Base-by-base conservation (phyloP, 2,329 filamentous ascomycete genomes). In the Diaporthe humulicola region DNA sequence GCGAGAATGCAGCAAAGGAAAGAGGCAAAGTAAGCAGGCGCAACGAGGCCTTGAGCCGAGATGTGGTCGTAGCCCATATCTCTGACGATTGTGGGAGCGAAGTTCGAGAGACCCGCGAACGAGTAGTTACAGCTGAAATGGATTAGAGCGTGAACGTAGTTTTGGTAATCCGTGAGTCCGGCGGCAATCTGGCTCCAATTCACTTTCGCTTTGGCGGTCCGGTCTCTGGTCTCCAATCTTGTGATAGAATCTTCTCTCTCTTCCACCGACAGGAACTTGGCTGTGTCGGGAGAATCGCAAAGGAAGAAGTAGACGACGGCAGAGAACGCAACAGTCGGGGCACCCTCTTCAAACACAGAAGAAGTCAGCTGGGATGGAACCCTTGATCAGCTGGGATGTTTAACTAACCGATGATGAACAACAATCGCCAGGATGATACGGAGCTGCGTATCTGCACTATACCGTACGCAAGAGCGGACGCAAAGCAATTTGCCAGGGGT, bases 1-100 rank as follows among this genome's bases (percentile, higher is more conserved):
- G 78, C 80, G 14, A 76, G 50, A 22, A 83, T 72, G 45, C 80
- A 82, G 58, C 80, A 79, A 0, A 86, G 50, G 69, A 86, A 86
- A 3, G 85, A 81, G 4, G 76, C 78, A 52, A 86, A 81, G 74
- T 86, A 87, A 2, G 84, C 81, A 0, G 85, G 85, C 17, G 57
- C 57, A 40, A 60, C 57, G 14, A 60, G 57, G 14, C 57, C 57
- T 28, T 60, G 57, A 2, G 57, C 57, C 0, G 57, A 38, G 9
- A 60, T 40, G 14, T 60, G 57, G 36, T 60, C 57, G 22, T 60
- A 40, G 17, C 57, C 57, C 57, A 60, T 60, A 3, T 60, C 57
- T 4, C 25, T 38, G 2, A 60, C 57, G 22, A 60, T 60, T 14
- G 57, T 60, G 10, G 57, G 57, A 17, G 57, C 57, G 12, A 60